Base-by-base conservation (phyloP, 805 yeast genomes). In the Metschnikowia lochheadii region DNA sequence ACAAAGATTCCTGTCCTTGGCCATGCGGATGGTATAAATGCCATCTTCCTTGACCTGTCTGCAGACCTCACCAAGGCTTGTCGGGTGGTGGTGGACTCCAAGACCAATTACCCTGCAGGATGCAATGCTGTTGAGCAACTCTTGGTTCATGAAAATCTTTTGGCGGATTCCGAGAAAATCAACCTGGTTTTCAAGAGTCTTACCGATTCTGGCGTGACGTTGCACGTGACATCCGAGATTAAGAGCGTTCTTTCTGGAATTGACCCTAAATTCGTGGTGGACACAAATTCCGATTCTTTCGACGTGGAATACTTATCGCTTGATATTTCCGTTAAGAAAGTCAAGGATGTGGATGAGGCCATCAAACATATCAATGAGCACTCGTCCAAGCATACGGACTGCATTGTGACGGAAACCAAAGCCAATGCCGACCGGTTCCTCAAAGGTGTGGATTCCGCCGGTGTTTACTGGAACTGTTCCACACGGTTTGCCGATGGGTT, bases 401-500 rank as follows among this genome's bases (percentile, higher is more conserved):
- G 88, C 51, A 91, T 94, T 53, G 76, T 94, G 51, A 92, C 99
- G 2, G 87, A 85, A 57, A 74, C 82, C 60, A 81, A 86, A 63
- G 75, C 62, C 5, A 73, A 73, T 14, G 98, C 99, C 0, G 86
- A 89, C 31, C 68, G 67, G 50, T 94, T 94, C 70, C 68, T 92
- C 63, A 82, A 83, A 63, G 94, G 91, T 20, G 80, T 94, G 42
- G 99, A 94, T 67, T 88, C 97, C 2, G 86, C 98, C 1, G 97
- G 97, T 50, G 96, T 94, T 11, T 94, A 89, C 73, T 92, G 98
- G 98, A 94, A 94, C 65, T 92, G 96, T 45, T 87, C 96, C 18
- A 89, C 98, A 7, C 78, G 99, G 64, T 94, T 94, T 72, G 98
- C 99, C 6, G 99, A 94, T 68, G 99, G 99, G 3, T 94, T 89